phyloP scores from a whole-genome alignment of 106 monocot species.

The Dactylorhiza incarnata region DNA sequence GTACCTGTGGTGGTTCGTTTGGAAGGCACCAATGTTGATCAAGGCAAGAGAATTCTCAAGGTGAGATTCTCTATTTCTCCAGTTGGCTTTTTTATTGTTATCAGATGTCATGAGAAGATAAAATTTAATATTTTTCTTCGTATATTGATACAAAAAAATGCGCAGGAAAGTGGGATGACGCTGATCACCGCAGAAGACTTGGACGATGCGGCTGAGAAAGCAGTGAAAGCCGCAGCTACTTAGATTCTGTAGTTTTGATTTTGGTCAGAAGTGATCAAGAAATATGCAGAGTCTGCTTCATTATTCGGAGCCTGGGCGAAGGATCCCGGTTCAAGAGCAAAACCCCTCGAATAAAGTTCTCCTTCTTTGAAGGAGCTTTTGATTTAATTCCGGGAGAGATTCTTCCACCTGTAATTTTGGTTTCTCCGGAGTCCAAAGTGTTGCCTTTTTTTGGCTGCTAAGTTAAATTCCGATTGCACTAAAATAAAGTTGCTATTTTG shows the following conservation, averaged over 20 bases:
- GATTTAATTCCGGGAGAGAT: background rate
- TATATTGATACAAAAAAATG: background rate
- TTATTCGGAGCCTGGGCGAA: background rate
- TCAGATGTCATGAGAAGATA: background rate
- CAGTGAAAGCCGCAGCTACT: constrained; percentile 56
- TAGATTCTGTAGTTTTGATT: constrained; percentile 6
- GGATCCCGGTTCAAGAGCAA: background rate
- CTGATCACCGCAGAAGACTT: constrained; percentile 92
- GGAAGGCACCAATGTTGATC: constrained; percentile 97
- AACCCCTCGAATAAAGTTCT: background rate
- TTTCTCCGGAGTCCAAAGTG: too few species aligned
- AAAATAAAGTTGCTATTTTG: too few species aligned
- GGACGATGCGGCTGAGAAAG: constrained; percentile 95
- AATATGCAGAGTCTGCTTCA: background rate
- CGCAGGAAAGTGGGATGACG: constrained; percentile 88
- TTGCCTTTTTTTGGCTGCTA: too few species aligned
- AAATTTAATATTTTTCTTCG: background rate
- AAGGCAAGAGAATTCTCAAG: constrained; percentile 98
- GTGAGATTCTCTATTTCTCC: constrained; percentile 17
- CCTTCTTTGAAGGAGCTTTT: background rate
- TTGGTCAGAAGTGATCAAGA: background rate
- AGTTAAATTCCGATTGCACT: too few species aligned
- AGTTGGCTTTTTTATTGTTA: background rate
- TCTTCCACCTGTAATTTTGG: background rate
- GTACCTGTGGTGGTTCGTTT: constrained; percentile 95